phyloP scores from a whole-genome alignment of 805 yeast species.

The Wickerhamiella azymoides region DNA sequence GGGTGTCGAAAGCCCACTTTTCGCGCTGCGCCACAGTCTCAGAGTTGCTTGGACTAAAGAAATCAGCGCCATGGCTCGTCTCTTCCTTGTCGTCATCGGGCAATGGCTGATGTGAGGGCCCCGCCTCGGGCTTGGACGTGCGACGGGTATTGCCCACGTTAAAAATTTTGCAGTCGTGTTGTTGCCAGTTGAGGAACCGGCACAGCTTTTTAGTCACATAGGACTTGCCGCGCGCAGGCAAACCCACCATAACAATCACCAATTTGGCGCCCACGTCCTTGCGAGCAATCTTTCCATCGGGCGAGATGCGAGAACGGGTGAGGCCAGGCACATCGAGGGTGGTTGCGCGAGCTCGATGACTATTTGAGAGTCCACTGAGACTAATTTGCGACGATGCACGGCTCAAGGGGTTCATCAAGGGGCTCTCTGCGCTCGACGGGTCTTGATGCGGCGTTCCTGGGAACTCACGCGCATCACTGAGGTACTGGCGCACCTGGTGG shows the following conservation, averaged over 20 bases:
- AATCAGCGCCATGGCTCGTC: slow-evolving; percentile 56
- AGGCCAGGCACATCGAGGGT: slow-evolving; percentile 88
- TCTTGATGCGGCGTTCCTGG: slow-evolving; percentile 8
- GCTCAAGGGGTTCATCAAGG: slow-evolving; percentile 11
- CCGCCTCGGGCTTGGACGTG: slow-evolving; percentile 43
- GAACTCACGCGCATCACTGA: not conserved
- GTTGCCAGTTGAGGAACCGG: slow-evolving; percentile 84
- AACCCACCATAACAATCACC: slow-evolving; percentile 91
- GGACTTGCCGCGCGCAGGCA: slow-evolving; percentile 89
- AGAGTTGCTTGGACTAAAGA: slow-evolving; percentile 69
- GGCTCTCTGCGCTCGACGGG: slow-evolving; percentile 17
- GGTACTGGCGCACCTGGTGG: slow-evolving; percentile 8
- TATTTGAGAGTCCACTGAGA: not conserved
- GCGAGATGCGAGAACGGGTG: slow-evolving; percentile 64
- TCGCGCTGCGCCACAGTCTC: slow-evolving; percentile 58
- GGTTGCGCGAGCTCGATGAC: slow-evolving; percentile 37
- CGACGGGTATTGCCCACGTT: slow-evolving; percentile 94
- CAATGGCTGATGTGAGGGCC: slow-evolving; percentile 56
- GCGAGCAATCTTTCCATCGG: slow-evolving; percentile 37
- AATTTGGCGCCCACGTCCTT: slow-evolving; percentile 67
- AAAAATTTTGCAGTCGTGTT: slow-evolving; percentile 79
- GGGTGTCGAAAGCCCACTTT: slow-evolving; percentile 92
- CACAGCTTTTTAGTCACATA: slow-evolving; percentile 85
- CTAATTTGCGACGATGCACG: not conserved
- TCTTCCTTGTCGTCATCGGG: slow-evolving; percentile 28